Evolutionary conservation across 2,329 filamentous ascomycete genomes (phyloP), one percentile per base, ranked within the genome.

Genomic region (Setomelanomma holmii): DNA sequence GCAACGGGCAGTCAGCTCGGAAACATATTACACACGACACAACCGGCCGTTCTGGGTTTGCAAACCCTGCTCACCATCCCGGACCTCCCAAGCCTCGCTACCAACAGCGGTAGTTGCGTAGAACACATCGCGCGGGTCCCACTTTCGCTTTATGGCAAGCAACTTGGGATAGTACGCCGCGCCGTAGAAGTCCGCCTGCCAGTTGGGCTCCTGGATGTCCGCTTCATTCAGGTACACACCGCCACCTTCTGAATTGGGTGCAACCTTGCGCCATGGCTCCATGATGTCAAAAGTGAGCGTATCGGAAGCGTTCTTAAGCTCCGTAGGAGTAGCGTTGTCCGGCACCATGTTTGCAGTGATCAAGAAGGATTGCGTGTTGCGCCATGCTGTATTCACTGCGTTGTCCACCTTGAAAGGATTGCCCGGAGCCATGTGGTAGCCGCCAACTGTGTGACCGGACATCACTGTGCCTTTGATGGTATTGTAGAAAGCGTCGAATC

Each of bases 51-150:
- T 56, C 38, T 57, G 53, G 14, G 52, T 57, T 43, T 56, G 40
- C 14, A 46, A 46, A 11, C 50, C 41, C 47, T 41, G 35, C 2
- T 56, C 48, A 12, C 53, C 53, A 51, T 61, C 55, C 34, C 44
- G 22, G 4, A 61, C 53, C 21, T 58, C 55, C 56, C 67, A 72
- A 4, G 51, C 55, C 47, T 71, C 67, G 41, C 66, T 69, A 5
- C 67, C 67, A 3, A 72, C 68, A 5, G 55, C 63, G 7, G 63
- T 63, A 1, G 58, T 62, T 2, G 56, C 66, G 39, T 67, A 72
- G 45, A 73, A 73, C 14, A 73, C 23, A 30, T 45, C 45, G 10
- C 55, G 57, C 3, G 68, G 65, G 60, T 73, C 71, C 56, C 62
- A 67, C 36, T 68, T 67, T 42, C 58, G 58, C 58, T 72, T 71